Evolutionary conservation across 2,329 filamentous ascomycete species (phyloP), one percentile per base, ranked within the genome.

Genomic region (Pseudogymnoascus sp.): DNA sequence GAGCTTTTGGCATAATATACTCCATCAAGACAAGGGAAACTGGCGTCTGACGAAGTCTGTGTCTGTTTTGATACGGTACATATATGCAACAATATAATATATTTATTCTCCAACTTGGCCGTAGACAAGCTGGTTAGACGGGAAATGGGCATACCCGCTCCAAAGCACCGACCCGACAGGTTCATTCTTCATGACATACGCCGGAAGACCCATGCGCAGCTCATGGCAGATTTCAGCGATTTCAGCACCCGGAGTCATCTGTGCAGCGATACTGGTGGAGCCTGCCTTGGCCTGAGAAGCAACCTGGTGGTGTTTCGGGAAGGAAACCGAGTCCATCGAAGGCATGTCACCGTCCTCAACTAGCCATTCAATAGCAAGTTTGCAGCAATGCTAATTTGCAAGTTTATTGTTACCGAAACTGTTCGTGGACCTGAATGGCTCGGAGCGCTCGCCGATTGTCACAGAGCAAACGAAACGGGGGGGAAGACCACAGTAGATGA

Each of bases 301-400:
- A 10, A 61, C 55, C 7, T 33, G n/a, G 31, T 55, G 31, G 6
- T 43, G 11, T 59, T 69, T 71, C 1, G 69, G 65, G 55, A 69
- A 72, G 21, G 62, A 67, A 33, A 69, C 64, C 2, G 67, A 61
- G 6, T 70, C 67, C 60, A 67, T 63, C 2, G 60, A 49, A 1
- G 70, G 69, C 69, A 73, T 72, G 55, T 65, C 63, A 1, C 68
- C 67, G 35, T 72, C 66, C 2, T 62, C 61, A 6, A 72, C 67
- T 0, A 73, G 65, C 69, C 68, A 73, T 39, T 71, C 69, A 41
- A 73, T 65, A 5, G 71, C 71, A 21, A 67, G 65, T 64, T 72
- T 73, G 10, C 71, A 68, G 1, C 70, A 70, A 52, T 66, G 69
- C 26, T 69, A 66, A 52, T 73, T 73, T 0, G 72, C 71, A 6